These are phyloP conservation scores for Canavalia gladiata DNA, from an alignment of 306 rosid genomes.

Conservation along the genomic window DNA sequence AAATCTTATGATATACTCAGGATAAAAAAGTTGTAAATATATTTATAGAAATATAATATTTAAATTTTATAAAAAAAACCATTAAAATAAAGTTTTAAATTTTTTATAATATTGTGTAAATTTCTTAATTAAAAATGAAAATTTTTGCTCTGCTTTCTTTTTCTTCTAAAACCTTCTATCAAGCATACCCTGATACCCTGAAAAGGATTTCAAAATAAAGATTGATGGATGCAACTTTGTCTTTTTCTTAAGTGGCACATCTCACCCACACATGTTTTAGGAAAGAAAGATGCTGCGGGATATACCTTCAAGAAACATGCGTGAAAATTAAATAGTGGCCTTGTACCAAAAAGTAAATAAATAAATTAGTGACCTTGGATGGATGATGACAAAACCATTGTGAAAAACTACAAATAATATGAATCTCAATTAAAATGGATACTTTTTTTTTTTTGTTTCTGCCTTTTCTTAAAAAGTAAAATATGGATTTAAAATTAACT, in stretches of 20 bases:
- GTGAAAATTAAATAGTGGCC: background rate
- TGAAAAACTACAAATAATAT: constrained; percentile 25
- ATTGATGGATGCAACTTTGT: constrained; percentile 34
- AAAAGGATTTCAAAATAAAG: background rate
- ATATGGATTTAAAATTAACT: constrained; percentile 8
- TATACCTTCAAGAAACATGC: constrained; percentile 35
- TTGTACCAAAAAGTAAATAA: background rate
- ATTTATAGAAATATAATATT: too few relatives aligned
- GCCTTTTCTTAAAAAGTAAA: constrained; percentile 33
- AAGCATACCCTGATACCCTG: background rate
- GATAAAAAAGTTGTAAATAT: too few relatives aligned
- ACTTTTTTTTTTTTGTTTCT: background rate
- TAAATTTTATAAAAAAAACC: too few relatives aligned
- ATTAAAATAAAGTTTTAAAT: background rate
- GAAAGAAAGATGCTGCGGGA: constrained; percentile 42
- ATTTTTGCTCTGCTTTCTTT: background rate
- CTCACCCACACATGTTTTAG: constrained; percentile 37
- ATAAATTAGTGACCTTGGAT: background rate
- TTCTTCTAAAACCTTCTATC: constrained; percentile 13
- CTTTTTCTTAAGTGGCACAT: background rate
- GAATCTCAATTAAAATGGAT: background rate
- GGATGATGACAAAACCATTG: constrained; percentile 25
- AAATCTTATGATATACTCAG: too few relatives aligned
- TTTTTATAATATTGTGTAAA: background rate
- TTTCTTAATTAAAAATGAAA: background rate